These are phyloP conservation scores for Backusella tarrabulga DNA, from an alignment of 192 early-diverging fungal genomes.

Conservation along the genomic window DNA sequence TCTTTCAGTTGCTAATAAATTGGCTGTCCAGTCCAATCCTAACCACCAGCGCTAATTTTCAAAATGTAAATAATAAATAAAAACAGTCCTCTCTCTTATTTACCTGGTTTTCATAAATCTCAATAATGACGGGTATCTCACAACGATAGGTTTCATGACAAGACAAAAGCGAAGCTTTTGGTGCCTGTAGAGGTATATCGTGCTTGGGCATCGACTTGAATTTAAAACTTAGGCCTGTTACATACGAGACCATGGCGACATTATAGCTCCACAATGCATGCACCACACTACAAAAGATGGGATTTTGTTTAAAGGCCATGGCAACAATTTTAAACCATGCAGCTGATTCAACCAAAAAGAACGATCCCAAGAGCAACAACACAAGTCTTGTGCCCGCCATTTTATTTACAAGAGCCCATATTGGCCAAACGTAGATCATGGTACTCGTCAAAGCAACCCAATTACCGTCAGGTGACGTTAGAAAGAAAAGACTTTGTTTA, in stretches of 20 bases:
- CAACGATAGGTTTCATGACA: not conserved
- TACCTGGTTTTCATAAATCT: conserved; percentile 36
- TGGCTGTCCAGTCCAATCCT: conserved; percentile 53
- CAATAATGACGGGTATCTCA: not conserved
- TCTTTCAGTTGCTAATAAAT: conserved; percentile 52
- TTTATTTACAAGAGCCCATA: not conserved
- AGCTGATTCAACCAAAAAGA: not conserved
- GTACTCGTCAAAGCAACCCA: not conserved
- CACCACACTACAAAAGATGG: not conserved
- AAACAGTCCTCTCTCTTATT: not conserved
- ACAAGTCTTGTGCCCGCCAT: not conserved
- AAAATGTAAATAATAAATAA: not conserved
- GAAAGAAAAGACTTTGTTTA: not conserved
- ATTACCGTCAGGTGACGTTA: not conserved
- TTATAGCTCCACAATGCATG: not conserved
- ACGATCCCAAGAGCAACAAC: not conserved
- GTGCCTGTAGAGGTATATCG: not conserved
- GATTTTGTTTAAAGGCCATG: not conserved
- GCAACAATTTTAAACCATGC: not conserved
- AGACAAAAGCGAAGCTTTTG: not conserved
- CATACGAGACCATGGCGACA: not conserved
- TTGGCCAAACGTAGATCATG: not conserved
- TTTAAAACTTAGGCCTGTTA: not conserved
- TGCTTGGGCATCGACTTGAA: not conserved
- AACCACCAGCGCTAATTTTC: conserved; percentile 44